A percentile compares a stretch with the other conserved stretches of the same genome.
phyloP scores from a whole-genome alignment of 495 filamentous ascomycete genomes.

The Umbilicaria muhlenbergii region DNA sequence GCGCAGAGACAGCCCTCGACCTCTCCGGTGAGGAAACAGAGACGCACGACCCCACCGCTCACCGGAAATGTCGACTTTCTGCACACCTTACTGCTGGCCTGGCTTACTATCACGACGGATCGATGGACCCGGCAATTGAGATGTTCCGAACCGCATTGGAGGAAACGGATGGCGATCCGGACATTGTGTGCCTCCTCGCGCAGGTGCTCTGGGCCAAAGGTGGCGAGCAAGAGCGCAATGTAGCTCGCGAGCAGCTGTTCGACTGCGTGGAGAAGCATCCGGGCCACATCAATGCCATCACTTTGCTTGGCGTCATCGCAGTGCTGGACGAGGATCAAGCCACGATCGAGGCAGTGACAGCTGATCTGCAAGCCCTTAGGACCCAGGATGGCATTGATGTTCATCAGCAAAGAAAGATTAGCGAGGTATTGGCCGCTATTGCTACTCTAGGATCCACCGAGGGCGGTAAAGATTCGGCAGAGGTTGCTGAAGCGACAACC shows the following conservation, averaged over 20 bases:
- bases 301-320: conserved; percentile 69
- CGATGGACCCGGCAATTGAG: conserved; percentile 49
- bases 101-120: conserved; percentile 51
- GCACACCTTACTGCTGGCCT: conserved; percentile 79
- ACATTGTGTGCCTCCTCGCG: conserved; percentile 75
- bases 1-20: conserved; percentile 54
- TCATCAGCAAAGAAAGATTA: conserved; percentile 33
- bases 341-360: conserved; percentile 61
- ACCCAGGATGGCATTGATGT: conserved; percentile 38
- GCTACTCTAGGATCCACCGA: conserved; percentile 25
- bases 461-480: conserved; percentile 12
- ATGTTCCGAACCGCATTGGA: conserved; percentile 71
- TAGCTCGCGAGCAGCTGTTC: conserved; percentile 69
- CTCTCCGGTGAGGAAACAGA: conserved; percentile 44
- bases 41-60: conserved; percentile 39
- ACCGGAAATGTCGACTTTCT: conserved; percentile 55
- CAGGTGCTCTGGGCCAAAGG: conserved; percentile 90
- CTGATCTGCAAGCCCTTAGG: conserved; percentile 56
- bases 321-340: conserved; percentile 66
- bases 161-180: conserved; percentile 62
- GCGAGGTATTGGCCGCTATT: conserved; percentile 41
- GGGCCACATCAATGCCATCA: conserved; percentile 59
- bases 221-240: conserved; percentile 50
- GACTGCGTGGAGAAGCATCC: conserved; percentile 55
- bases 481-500: conserved; percentile 37